Base-by-base conservation (phyloP, 192 early-diverging fungal genomes). In the Backusella luteola region DNA sequence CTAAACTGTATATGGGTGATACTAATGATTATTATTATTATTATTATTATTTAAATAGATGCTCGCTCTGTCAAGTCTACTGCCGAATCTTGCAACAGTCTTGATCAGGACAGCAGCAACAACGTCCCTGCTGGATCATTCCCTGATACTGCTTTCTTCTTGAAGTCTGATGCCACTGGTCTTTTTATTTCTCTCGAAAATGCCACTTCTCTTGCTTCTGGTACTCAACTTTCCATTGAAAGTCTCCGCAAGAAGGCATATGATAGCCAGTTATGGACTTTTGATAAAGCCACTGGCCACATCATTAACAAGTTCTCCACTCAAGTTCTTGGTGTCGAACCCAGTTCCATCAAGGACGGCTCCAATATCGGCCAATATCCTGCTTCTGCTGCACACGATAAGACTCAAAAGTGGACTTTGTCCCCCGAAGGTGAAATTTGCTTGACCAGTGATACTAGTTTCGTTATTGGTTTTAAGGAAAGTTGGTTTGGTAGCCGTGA, bases 241-340 rank as follows among this genome's bases (percentile, higher is more conserved):
- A 15, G 26, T 14, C 46, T 81, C n/a, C 71, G 75, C 7, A 74
- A 76, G 19, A 49, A 41, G 11, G 71, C 71, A 38, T 81, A 81
- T 69, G 76, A 76, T 68, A 77, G 71, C 38, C 80, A 81, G 34
- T 21, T 81, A 2, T 77, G 80, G 80, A 70, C 76, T 2, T 76
- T 46, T 36, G 73, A 79, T 53, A 38, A 15, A 21, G 34, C 46
- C 26, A 71, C 78, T 21, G 39, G 52, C 23, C 66, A 46, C 12
- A 59, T 81, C 17, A 67, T 70, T 19, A 81, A 81, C 52, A 74
- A 69, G 34, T 71, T 67, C 26, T 77, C 76, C 14, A 71, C 66
- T 7, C 67, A 77, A 34, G 76, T 77, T 8, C 71, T 81, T 39
- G 56, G 53, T 15, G 59, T 77, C 0, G 76, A 77, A 29, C 15